phyloP scores from a whole-genome alignment of 2,329 filamentous ascomycete genomes.

The Plectosphaerella sp. region DNA sequence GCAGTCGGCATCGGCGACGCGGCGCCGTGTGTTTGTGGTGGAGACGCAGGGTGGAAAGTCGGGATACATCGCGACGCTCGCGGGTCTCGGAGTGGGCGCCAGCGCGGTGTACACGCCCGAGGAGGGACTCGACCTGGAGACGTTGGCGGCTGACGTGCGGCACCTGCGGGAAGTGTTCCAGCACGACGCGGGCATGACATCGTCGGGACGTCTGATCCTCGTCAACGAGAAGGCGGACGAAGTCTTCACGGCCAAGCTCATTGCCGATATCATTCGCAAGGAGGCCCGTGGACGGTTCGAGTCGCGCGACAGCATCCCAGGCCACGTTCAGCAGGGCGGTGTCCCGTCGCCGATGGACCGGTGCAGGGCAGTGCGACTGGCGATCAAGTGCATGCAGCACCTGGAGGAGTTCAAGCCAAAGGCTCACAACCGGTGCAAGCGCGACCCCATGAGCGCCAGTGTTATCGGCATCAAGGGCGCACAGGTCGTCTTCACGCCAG shows the following conservation, averaged over 20 bases:
- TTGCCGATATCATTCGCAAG: slow-evolving; percentile 92
- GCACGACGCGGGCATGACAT: slow-evolving; percentile 79
- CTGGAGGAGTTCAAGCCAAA: slow-evolving; percentile 72
- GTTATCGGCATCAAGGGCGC: slow-evolving; percentile 94
- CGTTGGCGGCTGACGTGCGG: slow-evolving; percentile 85
- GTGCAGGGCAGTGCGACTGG: slow-evolving; percentile 83
- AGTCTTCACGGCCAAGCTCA: slow-evolving; percentile 88
- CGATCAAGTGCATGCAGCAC: slow-evolving; percentile 91
- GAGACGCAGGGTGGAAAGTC: slow-evolving; percentile 95
- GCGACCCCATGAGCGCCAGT: slow-evolving; percentile 66
- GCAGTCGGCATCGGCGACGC: slow-evolving; percentile 90
- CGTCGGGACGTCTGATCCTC: slow-evolving; percentile 91
- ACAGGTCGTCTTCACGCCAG: slow-evolving; percentile 79
- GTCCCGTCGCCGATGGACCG: slow-evolving; percentile 95
- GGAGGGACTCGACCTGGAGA: slow-evolving; percentile 89
- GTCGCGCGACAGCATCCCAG: slow-evolving; percentile 83
- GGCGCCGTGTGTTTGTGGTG: slow-evolving; percentile 92
- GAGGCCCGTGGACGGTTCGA: slow-evolving; percentile 92
- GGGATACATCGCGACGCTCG: slow-evolving; percentile 88
- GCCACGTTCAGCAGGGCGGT: slow-evolving; percentile 91
- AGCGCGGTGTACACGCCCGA: slow-evolving; percentile 94
- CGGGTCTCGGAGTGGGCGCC: slow-evolving; percentile 86
- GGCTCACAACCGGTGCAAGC: slow-evolving; percentile 61
- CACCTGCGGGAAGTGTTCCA: slow-evolving; percentile 83
- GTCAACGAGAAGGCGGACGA: slow-evolving; percentile 91